Conservation (phyloP, 208 protist species). For the Novymonas esmeraldas region DNA sequence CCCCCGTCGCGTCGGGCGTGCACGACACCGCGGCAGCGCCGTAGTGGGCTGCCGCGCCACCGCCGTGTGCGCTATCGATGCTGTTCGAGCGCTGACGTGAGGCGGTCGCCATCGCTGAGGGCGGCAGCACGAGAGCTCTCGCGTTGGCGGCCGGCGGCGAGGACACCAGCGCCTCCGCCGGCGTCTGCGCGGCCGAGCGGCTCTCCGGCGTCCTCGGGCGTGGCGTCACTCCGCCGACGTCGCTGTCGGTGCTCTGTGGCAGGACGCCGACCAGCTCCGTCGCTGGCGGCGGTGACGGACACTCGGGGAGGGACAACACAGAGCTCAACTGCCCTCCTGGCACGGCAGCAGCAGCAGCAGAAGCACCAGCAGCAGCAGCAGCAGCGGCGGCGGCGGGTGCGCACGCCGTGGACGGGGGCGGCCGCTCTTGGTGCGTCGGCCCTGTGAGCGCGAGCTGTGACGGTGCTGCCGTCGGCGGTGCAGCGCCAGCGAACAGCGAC, state of each 20-base stretch:
- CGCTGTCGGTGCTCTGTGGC: neutral
- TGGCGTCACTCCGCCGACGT: neutral
- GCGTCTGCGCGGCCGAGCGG: neutral
- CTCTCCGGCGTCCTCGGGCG: neutral
- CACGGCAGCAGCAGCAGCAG: too few relatives aligned
- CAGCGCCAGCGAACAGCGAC: conserved; percentile 6
- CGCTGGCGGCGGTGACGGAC: too few relatives aligned
- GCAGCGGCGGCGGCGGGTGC: too few relatives aligned
- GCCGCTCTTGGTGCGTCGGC: too few relatives aligned
- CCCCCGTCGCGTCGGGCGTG: neutral
- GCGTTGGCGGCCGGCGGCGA: neutral
- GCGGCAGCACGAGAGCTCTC: neutral
- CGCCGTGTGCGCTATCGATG: too few relatives aligned
- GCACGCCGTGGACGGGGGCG: too few relatives aligned
- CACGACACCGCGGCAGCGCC: neutral
- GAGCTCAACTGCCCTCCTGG: too few relatives aligned
- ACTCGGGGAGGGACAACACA: too few relatives aligned
- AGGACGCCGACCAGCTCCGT: neutral
- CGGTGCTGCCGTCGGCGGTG: neutral
- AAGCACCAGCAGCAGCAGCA: too few relatives aligned
- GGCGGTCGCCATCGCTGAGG: neutral
- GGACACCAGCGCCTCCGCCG: neutral
- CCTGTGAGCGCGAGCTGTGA: too few relatives aligned
- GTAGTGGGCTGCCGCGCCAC: too few relatives aligned
- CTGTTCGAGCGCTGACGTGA: too few relatives aligned